These are phyloP conservation scores for Vigna hirtella DNA, from an alignment of 306 rosid species.

Conservation along the genomic window DNA sequence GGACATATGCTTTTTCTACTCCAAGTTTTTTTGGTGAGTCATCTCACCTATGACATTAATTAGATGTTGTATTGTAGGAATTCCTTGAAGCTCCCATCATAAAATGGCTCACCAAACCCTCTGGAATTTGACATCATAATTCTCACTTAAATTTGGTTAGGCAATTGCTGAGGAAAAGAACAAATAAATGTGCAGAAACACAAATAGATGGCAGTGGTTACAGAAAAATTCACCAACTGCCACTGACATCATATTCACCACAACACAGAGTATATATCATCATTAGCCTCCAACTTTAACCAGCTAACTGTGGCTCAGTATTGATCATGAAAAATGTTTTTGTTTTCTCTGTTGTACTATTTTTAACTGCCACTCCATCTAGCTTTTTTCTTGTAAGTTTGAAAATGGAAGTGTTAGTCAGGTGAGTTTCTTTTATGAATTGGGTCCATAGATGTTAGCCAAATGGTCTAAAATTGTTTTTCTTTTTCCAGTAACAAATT, in stretches of 20 bases:
- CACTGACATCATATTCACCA: background rate
- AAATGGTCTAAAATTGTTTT: background rate
- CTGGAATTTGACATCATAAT: slow-evolving; percentile 23
- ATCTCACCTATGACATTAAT: slow-evolving; percentile 38
- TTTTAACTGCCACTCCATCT: background rate
- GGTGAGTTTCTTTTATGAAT: background rate
- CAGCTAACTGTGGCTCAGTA: too few species aligned
- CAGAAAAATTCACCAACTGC: background rate
- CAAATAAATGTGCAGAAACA: background rate
- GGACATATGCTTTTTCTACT: slow-evolving; percentile 3
- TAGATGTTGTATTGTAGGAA: slow-evolving; percentile 14
- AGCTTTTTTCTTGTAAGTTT: background rate
- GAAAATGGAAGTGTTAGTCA: background rate
- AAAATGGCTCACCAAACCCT: slow-evolving; percentile 40
- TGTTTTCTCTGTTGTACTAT: background rate
- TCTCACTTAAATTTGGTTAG: slow-evolving; percentile 9
- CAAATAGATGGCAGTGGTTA: slow-evolving; percentile 31
- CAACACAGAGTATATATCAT: background rate
- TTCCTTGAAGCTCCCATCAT: slow-evolving; percentile 21
- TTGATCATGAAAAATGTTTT: background rate
- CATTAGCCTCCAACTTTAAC: background rate
- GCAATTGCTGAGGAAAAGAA: slow-evolving; percentile 10
- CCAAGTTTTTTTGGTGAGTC: background rate
- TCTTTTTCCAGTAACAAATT: background rate
- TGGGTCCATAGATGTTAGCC: background rate